A percentile compares a stretch with the other conserved stretches of the same genome.
Evolutionary conservation across 1,284 basidiomycete genomes (phyloP).

Genomic region (Peniophora sp.): DNA sequence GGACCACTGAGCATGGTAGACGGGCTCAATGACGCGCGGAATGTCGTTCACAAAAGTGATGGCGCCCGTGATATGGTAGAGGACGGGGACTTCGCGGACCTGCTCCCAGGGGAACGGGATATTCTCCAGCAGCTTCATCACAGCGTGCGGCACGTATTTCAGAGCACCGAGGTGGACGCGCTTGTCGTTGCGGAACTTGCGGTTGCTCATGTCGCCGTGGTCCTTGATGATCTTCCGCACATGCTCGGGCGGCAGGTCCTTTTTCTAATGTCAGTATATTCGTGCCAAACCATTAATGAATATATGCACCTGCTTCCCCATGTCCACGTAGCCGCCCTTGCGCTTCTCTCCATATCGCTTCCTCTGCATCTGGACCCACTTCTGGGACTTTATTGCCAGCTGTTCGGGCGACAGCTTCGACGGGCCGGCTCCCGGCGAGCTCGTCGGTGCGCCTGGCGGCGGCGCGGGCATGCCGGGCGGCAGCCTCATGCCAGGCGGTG

Average conservation of each 20-base stretch:
- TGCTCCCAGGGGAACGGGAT: constrained; percentile 99
- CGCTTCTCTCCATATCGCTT: constrained; percentile 86
- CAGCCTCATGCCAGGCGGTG: constrained; percentile 52
- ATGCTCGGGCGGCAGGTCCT: constrained; percentile 90
- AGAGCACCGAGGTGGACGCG: constrained; percentile 96
- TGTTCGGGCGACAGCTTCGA: constrained; percentile 69
- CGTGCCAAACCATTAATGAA: constrained; percentile 3
- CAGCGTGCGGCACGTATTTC: constrained; percentile 98
- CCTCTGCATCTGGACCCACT: constrained; percentile 92
- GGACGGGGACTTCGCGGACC: constrained; percentile 92
- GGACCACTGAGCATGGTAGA: constrained; percentile 99
- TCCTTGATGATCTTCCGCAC: constrained; percentile 97
- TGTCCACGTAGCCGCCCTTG: constrained; percentile 84
- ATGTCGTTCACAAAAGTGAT: constrained; percentile 99
- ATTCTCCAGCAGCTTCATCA: constrained; percentile 98
- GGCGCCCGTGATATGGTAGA: constrained; percentile 99
- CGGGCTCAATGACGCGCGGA: constrained; percentile 92
- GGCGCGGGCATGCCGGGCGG: constrained; percentile 34
- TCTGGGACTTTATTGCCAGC: constrained; percentile 81
- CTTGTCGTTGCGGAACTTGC: constrained; percentile 98
- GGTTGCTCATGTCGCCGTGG: constrained; percentile 94
- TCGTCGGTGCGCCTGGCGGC: constrained; percentile 20
- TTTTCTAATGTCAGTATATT: constrained; percentile 14
- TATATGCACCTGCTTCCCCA: constrained; percentile 78
- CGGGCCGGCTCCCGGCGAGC: constrained; percentile 32